Base-by-base conservation (phyloP, 2,329 filamentous ascomycete species). In the Aureobasidium sp. region DNA sequence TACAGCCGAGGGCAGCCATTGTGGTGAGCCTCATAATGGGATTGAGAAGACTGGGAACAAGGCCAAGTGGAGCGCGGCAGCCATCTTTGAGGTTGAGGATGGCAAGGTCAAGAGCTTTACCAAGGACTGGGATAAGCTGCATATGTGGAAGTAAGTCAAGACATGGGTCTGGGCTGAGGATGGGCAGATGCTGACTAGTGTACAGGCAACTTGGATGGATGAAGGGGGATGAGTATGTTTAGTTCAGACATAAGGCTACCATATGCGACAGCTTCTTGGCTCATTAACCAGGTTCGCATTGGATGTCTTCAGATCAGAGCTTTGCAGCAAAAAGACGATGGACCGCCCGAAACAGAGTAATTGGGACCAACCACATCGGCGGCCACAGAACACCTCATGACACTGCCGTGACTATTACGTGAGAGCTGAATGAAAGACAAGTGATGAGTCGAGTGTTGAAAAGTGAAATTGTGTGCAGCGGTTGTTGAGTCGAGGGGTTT, bases 21-120 rank as follows among this genome's bases (percentile, higher is more conserved):
- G 68, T 8, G 74, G 74, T 2, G 63, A 72, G 56, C 68, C 71
- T 17, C 72, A 76, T 51, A 70, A 72, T 56, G 74, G 73, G 0
- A 74, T 76, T 49, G 63, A 73, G 57, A 67, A 68, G 34, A 71
- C 66, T 17, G 68, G 70, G 1, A 70, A 67, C 20, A 70, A 72
- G 64, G 74, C 74, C 29, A 67, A 66, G 2, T 76, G 74, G 74
- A 69, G 69, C 60, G 74, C 74, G 22, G 70, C 72, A 27, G 74
- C 72, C n/a, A 75, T 76, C 29, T 75, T 75, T 62, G 72, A 75
- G 63, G 68, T 74, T 17, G 66, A 70, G 37, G 67, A 71, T 36
- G 73, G 71, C 11, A 75, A 74, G 66, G 68, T 75, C 22, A 67
- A 68, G 60, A 71, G 71, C 29, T 75, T 73, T 65, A 73, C 69